These are phyloP conservation scores for Pythium oligandrum DNA, from an alignment of 352 stramenopile species.

Conservation along the genomic window DNA sequence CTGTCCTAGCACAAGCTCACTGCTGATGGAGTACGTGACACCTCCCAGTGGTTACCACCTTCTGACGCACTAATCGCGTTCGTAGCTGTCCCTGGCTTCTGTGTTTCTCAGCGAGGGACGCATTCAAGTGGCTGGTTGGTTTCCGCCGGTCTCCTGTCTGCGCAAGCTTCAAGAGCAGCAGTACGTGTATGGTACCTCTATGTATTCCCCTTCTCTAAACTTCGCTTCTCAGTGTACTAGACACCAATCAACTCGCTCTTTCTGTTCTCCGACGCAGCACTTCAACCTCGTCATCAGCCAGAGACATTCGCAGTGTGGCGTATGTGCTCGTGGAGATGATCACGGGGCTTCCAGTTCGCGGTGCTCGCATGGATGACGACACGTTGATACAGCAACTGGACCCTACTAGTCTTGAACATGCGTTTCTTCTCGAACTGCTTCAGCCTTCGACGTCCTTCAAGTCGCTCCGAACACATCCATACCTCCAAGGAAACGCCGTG, in stretches of 20 bases:
- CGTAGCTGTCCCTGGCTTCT: conserved; percentile 37
- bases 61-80: background rate
- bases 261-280: conserved; percentile 22
- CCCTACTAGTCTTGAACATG: conserved; percentile 17
- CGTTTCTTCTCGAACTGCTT: conserved; percentile 31
- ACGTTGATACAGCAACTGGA: conserved; percentile 24
- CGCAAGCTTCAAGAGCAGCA: conserved; percentile 13
- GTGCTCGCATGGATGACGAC: conserved; percentile 25
- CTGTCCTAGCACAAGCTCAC: conserved; percentile 9
- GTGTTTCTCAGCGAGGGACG: conserved; percentile 33
- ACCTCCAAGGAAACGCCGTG: conserved; percentile 13
- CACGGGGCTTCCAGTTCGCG: conserved; percentile 34
- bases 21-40: conserved; percentile 27
- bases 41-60: too few relatives aligned
- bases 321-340: conserved; percentile 63
- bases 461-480: conserved; percentile 12
- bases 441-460: conserved; percentile 9
- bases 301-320: conserved; percentile 45
- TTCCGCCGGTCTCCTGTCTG: conserved; percentile 26
- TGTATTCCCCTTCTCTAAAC: too few relatives aligned
- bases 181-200: conserved; percentile 8
- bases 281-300: conserved; percentile 12
- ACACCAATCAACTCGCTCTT: conserved; percentile 22
- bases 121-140: conserved; percentile 34
- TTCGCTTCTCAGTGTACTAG: conserved; percentile 20